Percentiles rank a stretch among this genome's conserved stretches.
phyloP scores from a whole-genome alignment of 176 grass and related monocot genomes.

The Triticum timopheevii region DNA sequence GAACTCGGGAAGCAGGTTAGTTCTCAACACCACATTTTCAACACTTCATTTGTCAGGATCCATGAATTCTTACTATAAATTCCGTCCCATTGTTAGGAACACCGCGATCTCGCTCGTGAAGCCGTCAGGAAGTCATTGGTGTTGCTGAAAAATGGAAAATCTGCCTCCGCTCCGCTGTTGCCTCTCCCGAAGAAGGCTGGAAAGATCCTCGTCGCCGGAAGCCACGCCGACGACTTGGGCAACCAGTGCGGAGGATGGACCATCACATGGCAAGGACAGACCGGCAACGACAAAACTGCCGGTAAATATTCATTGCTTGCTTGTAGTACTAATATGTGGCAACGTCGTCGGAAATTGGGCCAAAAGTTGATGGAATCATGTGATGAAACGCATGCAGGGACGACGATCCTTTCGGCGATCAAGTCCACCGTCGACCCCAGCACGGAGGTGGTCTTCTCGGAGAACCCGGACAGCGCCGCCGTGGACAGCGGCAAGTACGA shows the following conservation, averaged over 20 bases:
- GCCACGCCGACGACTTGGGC: constrained; percentile 68
- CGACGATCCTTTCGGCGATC: constrained; percentile 66
- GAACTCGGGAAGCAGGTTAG: constrained; percentile 66
- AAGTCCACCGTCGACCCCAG: constrained; percentile 60
- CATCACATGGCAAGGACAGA: constrained; percentile 63
- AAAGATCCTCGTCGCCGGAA: constrained; percentile 73
- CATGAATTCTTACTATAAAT: not conserved
- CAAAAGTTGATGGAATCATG: not conserved
- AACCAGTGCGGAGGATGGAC: constrained; percentile 83
- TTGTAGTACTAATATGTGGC: not conserved
- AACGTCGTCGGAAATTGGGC: not conserved
- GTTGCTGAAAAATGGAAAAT: constrained; percentile 70
- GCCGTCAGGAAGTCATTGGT: constrained; percentile 81
- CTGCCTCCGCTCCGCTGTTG: constrained; percentile 21
- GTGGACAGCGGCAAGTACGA: constrained; percentile 52
- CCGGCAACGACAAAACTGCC: constrained; percentile 52
- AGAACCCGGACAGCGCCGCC: constrained; percentile 48
- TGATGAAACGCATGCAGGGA: constrained; percentile 37
- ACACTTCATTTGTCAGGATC: not conserved
- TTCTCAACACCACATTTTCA: not conserved
- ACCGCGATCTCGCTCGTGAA: constrained; percentile 64
- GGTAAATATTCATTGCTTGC: constrained; percentile 31
- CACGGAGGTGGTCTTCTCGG: constrained; percentile 67
- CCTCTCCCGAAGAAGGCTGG: constrained; percentile 68
- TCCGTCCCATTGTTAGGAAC: constrained; percentile 29